Evolutionary conservation across 2,329 filamentous ascomycete species (phyloP), one percentile per base, ranked within the genome.

Genomic region (Penicillium sp.): DNA sequence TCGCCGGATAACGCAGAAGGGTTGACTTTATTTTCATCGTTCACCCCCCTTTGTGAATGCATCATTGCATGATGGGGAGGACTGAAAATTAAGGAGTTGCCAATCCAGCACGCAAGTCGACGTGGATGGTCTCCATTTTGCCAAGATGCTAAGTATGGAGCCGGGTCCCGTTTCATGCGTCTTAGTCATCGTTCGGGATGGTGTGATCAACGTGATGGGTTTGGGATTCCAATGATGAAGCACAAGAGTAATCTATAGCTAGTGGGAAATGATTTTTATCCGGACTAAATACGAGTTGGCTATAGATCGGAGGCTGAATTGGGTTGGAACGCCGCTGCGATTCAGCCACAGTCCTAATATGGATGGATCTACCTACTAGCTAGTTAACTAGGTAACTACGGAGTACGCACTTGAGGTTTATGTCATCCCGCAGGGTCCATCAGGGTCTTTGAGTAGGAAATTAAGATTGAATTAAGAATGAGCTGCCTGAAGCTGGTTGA

Each of bases 1-100:
- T 24, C 53, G 33, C 47, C 63, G 7, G 54, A 19, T 28, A 51
- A 57, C 26, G n/a, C 37, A 17, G 24, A 22, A n/a, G 12, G 3
- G n/a, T 19, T 38, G 19, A 7, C 12, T 4, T 26, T 30, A 1
- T 38, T 15, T 26, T 44, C 53, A 15, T 53, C 24, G 17, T 28
- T 40, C 56, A 40, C 44, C 44, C 51, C 50, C 55, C 58, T 13
- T 17, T 35, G 55, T 30, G 47, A 37, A 35, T 47, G 54, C 63
- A 65, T 61, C 47, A 26, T 58, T 44, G 49, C 58, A 59, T 44
- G 38, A 12, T 44, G 24, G 42, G 33, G 24, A 45, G 50, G n/a
- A 19, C 24, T 51, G 49, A 28, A 47, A 22, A 26, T 24, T 35
- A 15, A n/a, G 19, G 35, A 54, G 35, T 33, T 44, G 53, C 24